Conservation (phyloP, 1,284 basidiomycete species). For the Puccinia sorghi region DNA sequence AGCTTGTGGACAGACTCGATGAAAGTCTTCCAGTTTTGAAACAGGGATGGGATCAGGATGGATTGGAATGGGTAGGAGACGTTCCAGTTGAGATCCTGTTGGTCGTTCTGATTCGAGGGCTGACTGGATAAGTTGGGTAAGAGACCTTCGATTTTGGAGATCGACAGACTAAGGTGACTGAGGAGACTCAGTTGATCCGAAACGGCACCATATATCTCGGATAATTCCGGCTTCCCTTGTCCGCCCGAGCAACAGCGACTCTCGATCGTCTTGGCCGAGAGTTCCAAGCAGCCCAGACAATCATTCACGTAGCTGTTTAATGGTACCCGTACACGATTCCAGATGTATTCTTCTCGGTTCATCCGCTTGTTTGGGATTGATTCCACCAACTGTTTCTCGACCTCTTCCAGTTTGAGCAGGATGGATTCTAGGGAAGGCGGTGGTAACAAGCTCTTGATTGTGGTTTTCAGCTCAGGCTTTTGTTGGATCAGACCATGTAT, state of each 20-base stretch:
- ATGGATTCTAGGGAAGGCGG: constrained; percentile 33
- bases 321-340: constrained; percentile 42
- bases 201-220: constrained; percentile 24
- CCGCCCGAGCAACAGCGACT: background rate
- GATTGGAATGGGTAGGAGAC: constrained; percentile 36
- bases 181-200: constrained; percentile 34
- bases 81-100: constrained; percentile 30
- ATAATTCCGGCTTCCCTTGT: constrained; percentile 14
- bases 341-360: constrained; percentile 43
- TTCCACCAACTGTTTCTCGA: constrained; percentile 28
- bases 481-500: constrained; percentile 22
- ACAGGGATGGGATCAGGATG: constrained; percentile 34
- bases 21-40: constrained; percentile 37
- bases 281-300: constrained; percentile 21
- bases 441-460: constrained; percentile 32
- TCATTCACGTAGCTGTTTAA: constrained; percentile 41
- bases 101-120: constrained; percentile 23
- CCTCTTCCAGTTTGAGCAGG: constrained; percentile 1
- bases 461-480: constrained; percentile 37
- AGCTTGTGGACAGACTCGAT: constrained; percentile 33
- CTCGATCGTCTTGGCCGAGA: constrained; percentile 16
- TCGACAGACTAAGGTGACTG: constrained; percentile 19
- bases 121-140: constrained; percentile 17
- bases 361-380: constrained; percentile 33
- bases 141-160: constrained; percentile 25